Evolutionary conservation across 495 filamentous ascomycete genomes (phyloP).

Genomic region (Hypoxylon trugodes): DNA sequence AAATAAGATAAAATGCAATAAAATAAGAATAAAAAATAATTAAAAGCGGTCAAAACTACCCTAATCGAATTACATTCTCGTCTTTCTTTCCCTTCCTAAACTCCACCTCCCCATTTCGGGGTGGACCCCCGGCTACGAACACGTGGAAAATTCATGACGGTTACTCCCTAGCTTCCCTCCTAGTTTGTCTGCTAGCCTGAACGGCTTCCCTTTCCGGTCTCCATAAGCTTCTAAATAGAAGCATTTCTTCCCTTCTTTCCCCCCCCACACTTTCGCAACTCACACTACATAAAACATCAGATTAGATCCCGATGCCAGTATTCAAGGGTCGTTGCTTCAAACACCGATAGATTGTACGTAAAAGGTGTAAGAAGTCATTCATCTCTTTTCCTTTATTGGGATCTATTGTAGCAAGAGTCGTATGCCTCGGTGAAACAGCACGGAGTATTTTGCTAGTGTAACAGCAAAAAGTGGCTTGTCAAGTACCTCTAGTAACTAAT

Average conservation of each 20-base stretch:
- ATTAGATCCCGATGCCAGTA: constrained; percentile 14
- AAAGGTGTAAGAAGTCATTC: not conserved
- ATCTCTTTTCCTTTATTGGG: too few species aligned
- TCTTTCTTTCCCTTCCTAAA: not conserved
- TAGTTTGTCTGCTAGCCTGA: not conserved
- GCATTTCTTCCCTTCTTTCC: constrained; percentile 3
- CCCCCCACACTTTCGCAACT: constrained; percentile 20
- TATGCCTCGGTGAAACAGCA: too few species aligned
- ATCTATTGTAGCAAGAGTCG: too few species aligned
- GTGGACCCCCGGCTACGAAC: constrained; percentile 23
- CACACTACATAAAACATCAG: constrained; percentile 14
- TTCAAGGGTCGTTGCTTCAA: not conserved
- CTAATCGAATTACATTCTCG: too few species aligned
- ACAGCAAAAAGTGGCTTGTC: too few species aligned
- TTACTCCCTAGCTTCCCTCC: not conserved
- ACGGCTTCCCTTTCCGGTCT: constrained; percentile 4
- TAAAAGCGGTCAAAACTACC: constrained; percentile 20
- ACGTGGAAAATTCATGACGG: constrained; percentile 37
- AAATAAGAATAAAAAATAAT: too few species aligned
- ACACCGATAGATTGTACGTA: too few species aligned
- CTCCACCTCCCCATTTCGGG: constrained; percentile 19
- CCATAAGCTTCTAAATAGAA: constrained; percentile 19
- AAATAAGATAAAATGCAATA: too few species aligned
- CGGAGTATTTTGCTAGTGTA: too few species aligned
- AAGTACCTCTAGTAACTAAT: too few species aligned